Base-by-base conservation (phyloP, 768 basidiomycete genomes). In the Hypholoma sublateritium region DNA sequence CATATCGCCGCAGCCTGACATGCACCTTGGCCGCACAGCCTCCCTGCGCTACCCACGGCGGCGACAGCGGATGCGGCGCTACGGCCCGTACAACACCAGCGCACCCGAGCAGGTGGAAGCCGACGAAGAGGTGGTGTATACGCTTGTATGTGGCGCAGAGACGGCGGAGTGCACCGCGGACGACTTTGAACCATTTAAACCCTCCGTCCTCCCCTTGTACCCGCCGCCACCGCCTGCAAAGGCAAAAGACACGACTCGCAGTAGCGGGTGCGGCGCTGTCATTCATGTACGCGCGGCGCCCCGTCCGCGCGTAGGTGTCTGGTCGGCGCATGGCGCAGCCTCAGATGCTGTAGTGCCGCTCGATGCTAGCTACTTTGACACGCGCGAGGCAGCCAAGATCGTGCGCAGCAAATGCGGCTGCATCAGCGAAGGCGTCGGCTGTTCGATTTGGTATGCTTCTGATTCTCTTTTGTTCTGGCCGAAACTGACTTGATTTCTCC, bases 351-450 rank as follows among this genome's bases (percentile, higher is more conserved):
- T 90, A 28, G 77, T 86, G 11, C 72, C 75, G 2, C 73, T 90
- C 62, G 82, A 87, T 56, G 62, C 81, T 5, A 69, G 68, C 11
- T 89, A 89, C 69, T 86, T 88, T 66, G 82, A 84, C 60, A 70
- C 77, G 34, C 61, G 72, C 12, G 71, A 76, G 13, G 72, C 79
- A 16, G 76, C 79, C 37, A 78, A 78, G 67, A 80, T 82, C 67
- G 72, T 80, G 55, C 74, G 73, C 58, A 83, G 79, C 59, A 71
- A 81, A 2, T 89, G 88, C 61, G 86, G 87, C 13, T 90, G 88
- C 62, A 67, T 84, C 37, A 78, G 84, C 34, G 86, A 88, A 67
- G 87, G 86, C 5, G 74, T 90, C 9, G 88, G 85, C 17, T 90
- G 88, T 70, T 64, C 68, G 11, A 61, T 65, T 41, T 72, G 69